Percentiles rank a stretch among this genome's conserved stretches.
Evolutionary conservation across 805 yeast genomes (phyloP).

Genomic region (Suhomyces canberraensis): DNA sequence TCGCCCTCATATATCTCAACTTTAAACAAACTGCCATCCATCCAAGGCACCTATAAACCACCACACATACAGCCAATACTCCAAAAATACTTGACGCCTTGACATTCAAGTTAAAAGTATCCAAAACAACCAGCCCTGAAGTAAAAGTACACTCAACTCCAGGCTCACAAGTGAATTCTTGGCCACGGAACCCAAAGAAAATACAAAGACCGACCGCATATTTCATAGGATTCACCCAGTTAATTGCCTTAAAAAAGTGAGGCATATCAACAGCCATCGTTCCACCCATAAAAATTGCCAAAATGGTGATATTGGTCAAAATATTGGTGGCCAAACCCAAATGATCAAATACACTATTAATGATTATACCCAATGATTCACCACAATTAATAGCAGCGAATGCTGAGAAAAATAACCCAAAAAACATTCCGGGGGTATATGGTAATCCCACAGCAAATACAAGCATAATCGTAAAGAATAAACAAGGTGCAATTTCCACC

Average conservation of each 20-base stretch:
- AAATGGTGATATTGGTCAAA: conserved; percentile 15
- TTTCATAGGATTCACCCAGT: conserved; percentile 23
- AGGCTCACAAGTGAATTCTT: conserved; percentile 15
- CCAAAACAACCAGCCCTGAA: conserved; percentile 32
- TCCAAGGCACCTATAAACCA: conserved; percentile 33
- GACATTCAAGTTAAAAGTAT: conserved; percentile 26
- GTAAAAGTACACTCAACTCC: conserved; percentile 20
- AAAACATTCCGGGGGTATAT: conserved; percentile 21
- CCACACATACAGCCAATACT: conserved; percentile 34
- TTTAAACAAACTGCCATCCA: conserved; percentile 6
- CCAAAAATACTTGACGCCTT: conserved; percentile 29
- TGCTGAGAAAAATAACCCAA: conserved; percentile 15
- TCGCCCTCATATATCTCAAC: conserved; percentile 1
- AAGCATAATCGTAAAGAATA: conserved; percentile 18
- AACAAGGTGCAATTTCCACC: conserved; percentile 20
- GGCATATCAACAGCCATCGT: conserved; percentile 31
- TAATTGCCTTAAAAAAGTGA: conserved; percentile 20
- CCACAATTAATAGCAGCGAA: conserved; percentile 21
- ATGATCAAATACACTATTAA: conserved; percentile 21
- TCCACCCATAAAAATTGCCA: conserved; percentile 28
- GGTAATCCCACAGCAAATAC: conserved; percentile 25
- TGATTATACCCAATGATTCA: conserved; percentile 25
- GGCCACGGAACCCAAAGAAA: conserved; percentile 18
- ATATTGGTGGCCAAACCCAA: conserved; percentile 24
- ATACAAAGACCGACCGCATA: conserved; percentile 22